Evolutionary conservation across 257 asterid species (phyloP).

Genomic region (Schizonepeta tenuifolia): DNA sequence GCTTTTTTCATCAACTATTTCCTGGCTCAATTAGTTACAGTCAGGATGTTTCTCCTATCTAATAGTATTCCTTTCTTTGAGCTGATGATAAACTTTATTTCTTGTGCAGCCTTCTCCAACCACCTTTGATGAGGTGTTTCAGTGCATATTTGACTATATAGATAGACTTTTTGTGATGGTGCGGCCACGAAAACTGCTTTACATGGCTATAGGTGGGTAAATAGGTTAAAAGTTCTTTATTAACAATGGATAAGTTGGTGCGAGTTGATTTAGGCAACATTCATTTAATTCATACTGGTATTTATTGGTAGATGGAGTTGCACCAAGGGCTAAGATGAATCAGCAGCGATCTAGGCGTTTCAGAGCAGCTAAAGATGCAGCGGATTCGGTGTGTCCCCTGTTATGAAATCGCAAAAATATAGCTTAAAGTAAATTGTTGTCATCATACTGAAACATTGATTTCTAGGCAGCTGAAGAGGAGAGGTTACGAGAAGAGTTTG

Average conservation of each 20-base stretch:
- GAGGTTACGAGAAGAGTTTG: conserved; percentile 82
- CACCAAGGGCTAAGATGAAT: conserved; percentile 98
- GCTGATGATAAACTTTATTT: conserved; percentile 30
- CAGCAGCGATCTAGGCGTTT: conserved; percentile 97
- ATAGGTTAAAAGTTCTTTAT: conserved; percentile 17
- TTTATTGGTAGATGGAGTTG: conserved; percentile 80
- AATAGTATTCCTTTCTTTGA: background rate
- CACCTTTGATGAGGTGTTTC: conserved; percentile 89
- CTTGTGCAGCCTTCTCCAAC: conserved; percentile 92
- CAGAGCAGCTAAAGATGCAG: conserved; percentile 96
- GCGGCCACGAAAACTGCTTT: conserved; percentile 85
- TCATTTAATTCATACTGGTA: conserved; percentile 25
- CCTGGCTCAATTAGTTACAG: background rate
- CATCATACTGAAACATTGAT: conserved; percentile 29
- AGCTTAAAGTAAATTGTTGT: conserved; percentile 15
- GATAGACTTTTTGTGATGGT: conserved; percentile 96
- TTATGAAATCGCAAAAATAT: conserved; percentile 18
- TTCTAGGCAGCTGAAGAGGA: conserved; percentile 92
- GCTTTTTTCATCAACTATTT: conserved; percentile 1
- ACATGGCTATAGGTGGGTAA: conserved; percentile 96
- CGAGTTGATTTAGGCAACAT: conserved; percentile 24
- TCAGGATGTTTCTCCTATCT: background rate
- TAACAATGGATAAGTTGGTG: conserved; percentile 27
- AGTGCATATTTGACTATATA: conserved; percentile 91
- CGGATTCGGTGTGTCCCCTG: conserved; percentile 69